phyloP scores from a whole-genome alignment of 805 yeast genomes.

The Limtongia smithiae region DNA sequence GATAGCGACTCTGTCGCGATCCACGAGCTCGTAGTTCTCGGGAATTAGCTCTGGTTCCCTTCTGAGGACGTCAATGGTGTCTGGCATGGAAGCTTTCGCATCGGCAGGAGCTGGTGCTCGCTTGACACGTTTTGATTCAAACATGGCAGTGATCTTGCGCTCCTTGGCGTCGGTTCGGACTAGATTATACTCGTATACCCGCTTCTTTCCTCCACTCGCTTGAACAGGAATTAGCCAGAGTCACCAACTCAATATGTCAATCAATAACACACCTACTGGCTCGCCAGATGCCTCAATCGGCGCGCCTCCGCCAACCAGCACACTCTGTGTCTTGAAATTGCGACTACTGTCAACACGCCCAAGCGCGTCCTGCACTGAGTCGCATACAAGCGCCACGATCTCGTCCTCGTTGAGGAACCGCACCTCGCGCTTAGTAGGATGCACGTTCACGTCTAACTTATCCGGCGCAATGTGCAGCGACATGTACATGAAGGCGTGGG shows the following conservation, averaged over 20 bases:
- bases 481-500: slow-evolving; percentile 71
- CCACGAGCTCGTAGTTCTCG: slow-evolving; percentile 4
- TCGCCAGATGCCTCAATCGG: background rate
- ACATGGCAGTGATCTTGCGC: slow-evolving; percentile 46
- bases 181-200: slow-evolving; percentile 20
- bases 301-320: slow-evolving; percentile 38
- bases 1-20: slow-evolving; percentile 39
- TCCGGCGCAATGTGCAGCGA: slow-evolving; percentile 62
- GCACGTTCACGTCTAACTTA: slow-evolving; percentile 87
- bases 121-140: slow-evolving; percentile 24
- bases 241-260: too few species aligned
- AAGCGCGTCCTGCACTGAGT: slow-evolving; percentile 49
- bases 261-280: background rate
- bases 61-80: too few species aligned
- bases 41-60: too few species aligned
- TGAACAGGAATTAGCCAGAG: too few species aligned
- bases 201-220: too few species aligned
- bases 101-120: too few species aligned
- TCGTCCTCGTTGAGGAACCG: slow-evolving; percentile 82
- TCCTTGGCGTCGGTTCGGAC: slow-evolving; percentile 43
- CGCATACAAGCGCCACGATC: slow-evolving; percentile 60
- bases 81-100: too few species aligned
- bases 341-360: slow-evolving; percentile 63
- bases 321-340: slow-evolving; percentile 61
- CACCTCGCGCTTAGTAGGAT: slow-evolving; percentile 93